Conservation (phyloP, 2,329 filamentous ascomycete species). For the Penicillium sp. region DNA sequence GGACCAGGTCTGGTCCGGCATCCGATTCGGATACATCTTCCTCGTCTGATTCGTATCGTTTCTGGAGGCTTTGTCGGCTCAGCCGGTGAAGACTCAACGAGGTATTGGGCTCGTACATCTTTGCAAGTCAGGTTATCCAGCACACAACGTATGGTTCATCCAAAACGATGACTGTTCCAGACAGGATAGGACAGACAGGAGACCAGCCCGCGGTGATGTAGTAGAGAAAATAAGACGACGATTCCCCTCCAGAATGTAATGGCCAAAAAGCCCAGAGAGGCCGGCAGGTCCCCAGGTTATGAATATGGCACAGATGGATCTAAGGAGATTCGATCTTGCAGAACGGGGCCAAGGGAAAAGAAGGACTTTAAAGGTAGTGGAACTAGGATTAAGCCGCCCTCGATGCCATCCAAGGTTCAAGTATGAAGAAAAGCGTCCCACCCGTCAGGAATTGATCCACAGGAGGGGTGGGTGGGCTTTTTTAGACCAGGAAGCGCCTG, state of each 20-base stretch:
- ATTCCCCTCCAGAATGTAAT: not conserved
- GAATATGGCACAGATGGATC: not conserved
- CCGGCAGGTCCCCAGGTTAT: not conserved
- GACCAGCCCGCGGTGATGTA: not conserved
- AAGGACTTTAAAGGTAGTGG: constrained; percentile 18
- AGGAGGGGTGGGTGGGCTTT: constrained; percentile 11
- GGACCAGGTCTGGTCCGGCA: constrained; percentile 31
- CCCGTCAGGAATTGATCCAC: constrained; percentile 17
- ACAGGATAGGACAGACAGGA: not conserved
- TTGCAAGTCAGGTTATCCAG: constrained; percentile 2
- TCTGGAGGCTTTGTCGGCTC: constrained; percentile 32
- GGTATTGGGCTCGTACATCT: constrained; percentile 31
- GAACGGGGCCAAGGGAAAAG: constrained; percentile 1
- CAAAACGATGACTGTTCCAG: constrained; percentile 2
- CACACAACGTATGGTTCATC: not conserved
- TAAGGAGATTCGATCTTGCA: not conserved
- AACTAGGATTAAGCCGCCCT: constrained; percentile 20
- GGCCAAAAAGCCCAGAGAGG: not conserved
- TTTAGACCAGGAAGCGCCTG: constrained; percentile 8
- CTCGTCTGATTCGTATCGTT: constrained; percentile 41
- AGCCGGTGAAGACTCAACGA: constrained; percentile 32
- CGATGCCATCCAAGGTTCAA: constrained; percentile 20
- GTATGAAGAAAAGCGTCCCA: constrained; percentile 14
- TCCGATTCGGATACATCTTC: constrained; percentile 41
- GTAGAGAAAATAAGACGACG: not conserved